Conservation (phyloP, 805 yeast genomes). For the Candida adriatica region DNA sequence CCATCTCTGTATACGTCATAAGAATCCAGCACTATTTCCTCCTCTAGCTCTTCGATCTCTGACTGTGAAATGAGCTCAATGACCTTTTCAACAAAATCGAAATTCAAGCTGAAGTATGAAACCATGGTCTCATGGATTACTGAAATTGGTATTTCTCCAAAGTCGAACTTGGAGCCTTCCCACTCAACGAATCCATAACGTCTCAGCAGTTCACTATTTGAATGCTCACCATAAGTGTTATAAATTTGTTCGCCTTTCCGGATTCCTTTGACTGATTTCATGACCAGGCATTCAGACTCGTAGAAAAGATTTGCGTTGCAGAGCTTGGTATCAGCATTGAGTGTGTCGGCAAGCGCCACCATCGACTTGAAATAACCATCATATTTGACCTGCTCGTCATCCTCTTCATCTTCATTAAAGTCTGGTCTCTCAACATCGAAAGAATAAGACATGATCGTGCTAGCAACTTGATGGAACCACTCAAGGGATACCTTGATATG, state of each 20-base stretch:
- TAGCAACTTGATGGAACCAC: slow-evolving; percentile 66
- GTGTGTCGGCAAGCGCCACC: slow-evolving; percentile 90
- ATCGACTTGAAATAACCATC: slow-evolving; percentile 60
- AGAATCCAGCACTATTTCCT: slow-evolving; percentile 41
- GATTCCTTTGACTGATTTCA: slow-evolving; percentile 63
- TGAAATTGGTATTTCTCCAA: slow-evolving; percentile 61
- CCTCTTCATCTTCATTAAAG: slow-evolving; percentile 28
- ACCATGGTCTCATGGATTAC: slow-evolving; percentile 24
- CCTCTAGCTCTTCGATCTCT: slow-evolving; percentile 32
- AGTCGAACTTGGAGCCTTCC: slow-evolving; percentile 66
- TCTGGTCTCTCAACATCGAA: slow-evolving; percentile 64
- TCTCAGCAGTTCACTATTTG: slow-evolving; percentile 84
- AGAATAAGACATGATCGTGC: slow-evolving; percentile 81
- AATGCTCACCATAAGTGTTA: slow-evolving; percentile 86
- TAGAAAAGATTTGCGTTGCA: slow-evolving; percentile 69
- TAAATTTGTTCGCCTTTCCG: slow-evolving; percentile 65
- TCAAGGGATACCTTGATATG: slow-evolving; percentile 38
- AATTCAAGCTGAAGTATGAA: slow-evolving; percentile 27
- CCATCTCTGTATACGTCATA: slow-evolving; percentile 58
- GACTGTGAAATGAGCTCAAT: slow-evolving; percentile 17
- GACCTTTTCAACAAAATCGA: slow-evolving; percentile 30
- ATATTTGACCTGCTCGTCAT: slow-evolving; percentile 30
- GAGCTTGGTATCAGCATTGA: slow-evolving; percentile 75
- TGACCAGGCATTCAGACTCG: slow-evolving; percentile 44
- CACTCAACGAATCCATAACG: slow-evolving; percentile 87